These are phyloP conservation scores for Jasminum sambac DNA, from an alignment of 257 asterid species.

Conservation along the genomic window DNA sequence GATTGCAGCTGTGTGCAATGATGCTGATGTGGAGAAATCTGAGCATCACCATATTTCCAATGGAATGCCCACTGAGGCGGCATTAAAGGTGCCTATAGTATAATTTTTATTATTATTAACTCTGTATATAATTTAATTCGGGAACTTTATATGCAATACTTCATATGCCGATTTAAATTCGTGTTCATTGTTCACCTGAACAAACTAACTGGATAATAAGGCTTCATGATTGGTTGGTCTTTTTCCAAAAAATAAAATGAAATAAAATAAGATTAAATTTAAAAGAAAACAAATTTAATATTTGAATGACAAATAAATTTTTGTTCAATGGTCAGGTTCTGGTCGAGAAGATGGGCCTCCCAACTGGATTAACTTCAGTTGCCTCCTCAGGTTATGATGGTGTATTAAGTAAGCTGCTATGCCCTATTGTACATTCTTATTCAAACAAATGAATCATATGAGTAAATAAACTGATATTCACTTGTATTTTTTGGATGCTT, in stretches of 20 bases:
- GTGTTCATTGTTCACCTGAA: neutral
- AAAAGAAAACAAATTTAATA: neutral
- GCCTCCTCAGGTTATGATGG: constrained; percentile 55
- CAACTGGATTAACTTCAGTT: constrained; percentile 51
- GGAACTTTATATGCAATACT: neutral
- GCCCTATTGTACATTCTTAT: constrained; percentile 3
- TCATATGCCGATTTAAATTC: neutral
- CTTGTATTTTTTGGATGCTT: constrained; percentile 23
- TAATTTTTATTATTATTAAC: neutral
- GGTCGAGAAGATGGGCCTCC: constrained; percentile 97
- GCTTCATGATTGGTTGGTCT: neutral
- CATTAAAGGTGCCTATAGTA: constrained; percentile 64
- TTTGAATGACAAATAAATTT: constrained; percentile 7
- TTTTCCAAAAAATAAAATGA: too few species aligned
- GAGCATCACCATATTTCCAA: constrained; percentile 62
- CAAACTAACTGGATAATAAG: neutral
- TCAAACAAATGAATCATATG: neutral
- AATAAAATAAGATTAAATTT: too few species aligned
- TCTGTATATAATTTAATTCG: neutral
- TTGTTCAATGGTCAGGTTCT: constrained; percentile 56
- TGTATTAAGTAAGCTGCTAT: constrained; percentile 61
- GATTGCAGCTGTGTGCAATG: constrained; percentile 94
- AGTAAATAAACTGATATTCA: constrained; percentile 31
- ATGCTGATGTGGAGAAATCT: constrained; percentile 79
- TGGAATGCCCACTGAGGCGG: constrained; percentile 98